phyloP scores from a whole-genome alignment of 1,284 basidiomycete genomes.

The Rhizoctonia solani region DNA sequence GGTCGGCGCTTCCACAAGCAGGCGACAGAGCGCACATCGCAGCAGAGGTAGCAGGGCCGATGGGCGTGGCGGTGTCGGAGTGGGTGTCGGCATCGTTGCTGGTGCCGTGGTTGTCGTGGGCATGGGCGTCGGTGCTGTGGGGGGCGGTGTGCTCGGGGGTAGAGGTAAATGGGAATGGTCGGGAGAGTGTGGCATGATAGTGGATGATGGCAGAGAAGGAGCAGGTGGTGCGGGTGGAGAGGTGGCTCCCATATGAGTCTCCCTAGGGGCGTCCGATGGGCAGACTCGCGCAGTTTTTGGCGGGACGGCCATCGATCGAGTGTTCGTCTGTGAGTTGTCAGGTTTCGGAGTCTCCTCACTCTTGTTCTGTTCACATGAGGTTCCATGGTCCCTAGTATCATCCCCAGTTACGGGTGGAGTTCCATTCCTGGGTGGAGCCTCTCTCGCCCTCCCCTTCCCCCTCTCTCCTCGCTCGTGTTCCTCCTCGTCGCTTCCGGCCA shows the following conservation, averaged over 20 bases:
- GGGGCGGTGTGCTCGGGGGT: no score
- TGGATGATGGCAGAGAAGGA: no score
- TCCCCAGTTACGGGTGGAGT: background rate
- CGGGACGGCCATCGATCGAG: constrained; percentile 28
- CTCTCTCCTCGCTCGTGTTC: no score
- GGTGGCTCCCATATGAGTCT: constrained; percentile 8
- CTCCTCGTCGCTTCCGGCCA: background rate
- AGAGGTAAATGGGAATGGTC: no score
- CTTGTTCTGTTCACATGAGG: background rate
- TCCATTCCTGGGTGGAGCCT: constrained; percentile 7
- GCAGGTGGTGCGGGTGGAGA: background rate
- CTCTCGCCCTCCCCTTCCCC: no score
- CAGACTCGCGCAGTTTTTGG: constrained; percentile 20
- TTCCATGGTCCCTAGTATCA: background rate
- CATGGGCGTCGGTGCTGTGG: background rate
- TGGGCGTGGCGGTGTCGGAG: constrained; percentile 2
- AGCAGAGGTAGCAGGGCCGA: constrained; percentile 44
- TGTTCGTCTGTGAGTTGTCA: background rate
- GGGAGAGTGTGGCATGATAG: no score
- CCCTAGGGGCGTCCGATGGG: constrained; percentile 16
- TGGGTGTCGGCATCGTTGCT: no score
- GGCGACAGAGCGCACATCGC: constrained; percentile 52
- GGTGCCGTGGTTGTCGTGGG: no score
- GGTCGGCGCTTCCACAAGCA: constrained; percentile 50
- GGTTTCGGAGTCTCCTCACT: background rate